phyloP scores from a whole-genome alignment of 805 yeast species.

The Myxozyma geophila region DNA sequence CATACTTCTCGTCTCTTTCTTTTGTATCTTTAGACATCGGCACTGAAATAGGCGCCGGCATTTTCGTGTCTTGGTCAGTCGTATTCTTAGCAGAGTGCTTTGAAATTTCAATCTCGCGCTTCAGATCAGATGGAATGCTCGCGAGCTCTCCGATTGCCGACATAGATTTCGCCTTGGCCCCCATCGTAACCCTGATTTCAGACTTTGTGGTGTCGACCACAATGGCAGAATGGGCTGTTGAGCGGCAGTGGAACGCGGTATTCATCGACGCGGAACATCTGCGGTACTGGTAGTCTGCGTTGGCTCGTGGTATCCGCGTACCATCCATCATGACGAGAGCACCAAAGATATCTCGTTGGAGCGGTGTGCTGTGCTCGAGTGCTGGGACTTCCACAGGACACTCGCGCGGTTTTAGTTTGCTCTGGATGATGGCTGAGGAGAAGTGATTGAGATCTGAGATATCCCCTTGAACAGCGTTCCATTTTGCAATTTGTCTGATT shows the following conservation, averaged over 20 bases:
- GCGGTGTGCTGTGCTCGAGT: not conserved
- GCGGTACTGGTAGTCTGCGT: conserved; percentile 10
- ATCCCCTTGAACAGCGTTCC: not conserved
- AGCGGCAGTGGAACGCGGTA: not conserved
- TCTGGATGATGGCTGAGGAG: not conserved
- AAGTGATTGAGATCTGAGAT: not conserved
- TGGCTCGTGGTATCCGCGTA: conserved; percentile 7
- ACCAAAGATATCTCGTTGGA: conserved; percentile 4
- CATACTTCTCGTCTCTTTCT: too few relatives aligned
- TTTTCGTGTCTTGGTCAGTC: too few relatives aligned
- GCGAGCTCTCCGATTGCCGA: not conserved
- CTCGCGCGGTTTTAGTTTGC: not conserved
- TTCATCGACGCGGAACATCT: not conserved
- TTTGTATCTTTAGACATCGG: too few relatives aligned
- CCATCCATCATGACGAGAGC: conserved; percentile 1
- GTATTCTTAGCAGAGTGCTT: too few relatives aligned
- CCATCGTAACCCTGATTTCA: not conserved
- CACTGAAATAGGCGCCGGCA: too few relatives aligned
- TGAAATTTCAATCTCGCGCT: too few relatives aligned
- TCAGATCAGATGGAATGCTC: too few relatives aligned
- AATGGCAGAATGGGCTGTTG: too few relatives aligned
- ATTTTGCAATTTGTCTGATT: not conserved
- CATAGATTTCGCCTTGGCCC: not conserved
- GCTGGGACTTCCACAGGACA: not conserved
- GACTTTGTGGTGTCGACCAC: not conserved